Base-by-base conservation (phyloP, 139 green algal genomes). In the Axilococcus clingmanii region DNA sequence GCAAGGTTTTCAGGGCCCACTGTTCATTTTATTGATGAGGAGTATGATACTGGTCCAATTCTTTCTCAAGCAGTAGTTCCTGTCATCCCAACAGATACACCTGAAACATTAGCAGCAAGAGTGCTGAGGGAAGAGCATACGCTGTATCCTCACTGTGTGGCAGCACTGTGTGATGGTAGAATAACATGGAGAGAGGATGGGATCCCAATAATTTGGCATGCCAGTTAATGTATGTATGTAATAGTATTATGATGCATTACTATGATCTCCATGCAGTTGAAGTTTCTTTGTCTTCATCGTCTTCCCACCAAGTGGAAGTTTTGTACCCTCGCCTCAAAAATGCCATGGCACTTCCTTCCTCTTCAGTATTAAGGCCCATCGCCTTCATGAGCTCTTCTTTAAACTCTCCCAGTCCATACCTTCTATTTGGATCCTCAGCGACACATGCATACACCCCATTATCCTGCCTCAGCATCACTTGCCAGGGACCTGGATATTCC, bases 1-100 rank as follows among this genome's bases (percentile, higher is more conserved):
- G 85, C 72, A n/a, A 71, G 85, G 17, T 93, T 94, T 49, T 83
- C 77, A 5, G 86, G 85, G 1, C 79, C 87, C 9, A 98, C 85
- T 8, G 79, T 99, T 17, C 92, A 99, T 65, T 99, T 98, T 81
- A 88, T 98, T 31, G 81, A 97, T 45, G 92, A 94, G 57, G 68
- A 91, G 48, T 99, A 94, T 57, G 93, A 99, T 74, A 87, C 77
- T 4, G 91, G 91, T 2, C 73, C 81, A 44, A 98, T 99, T 52
- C 63, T 98, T 24, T 88, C 86, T 15, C 91, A 98, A 67, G 55
- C 74, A 3, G 60, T 79, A 1, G 90, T 99, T 17, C 80, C 80
- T 0, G 89, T 97, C 20, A 69, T 65, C 17, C 85, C 87, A 14
- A 82, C 60, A 7, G 88, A 97, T 69, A 83, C 72, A 0, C 69